Evolutionary conservation across 441 rosid species (phyloP).

Genomic region (Jatropha multifida): DNA sequence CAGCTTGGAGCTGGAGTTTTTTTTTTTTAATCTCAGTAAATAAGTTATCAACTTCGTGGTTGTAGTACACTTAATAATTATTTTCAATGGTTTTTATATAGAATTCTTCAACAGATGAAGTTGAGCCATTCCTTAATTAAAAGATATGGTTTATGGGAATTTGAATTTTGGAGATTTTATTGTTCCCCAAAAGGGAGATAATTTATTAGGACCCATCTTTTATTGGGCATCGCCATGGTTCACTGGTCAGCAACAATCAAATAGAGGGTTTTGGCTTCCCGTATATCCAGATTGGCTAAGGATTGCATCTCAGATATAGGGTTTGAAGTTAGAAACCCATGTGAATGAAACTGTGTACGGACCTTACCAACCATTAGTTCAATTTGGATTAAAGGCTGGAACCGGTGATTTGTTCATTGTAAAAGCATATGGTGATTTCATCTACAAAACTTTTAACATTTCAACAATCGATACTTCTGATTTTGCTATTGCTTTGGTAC

Average conservation of each 20-base stretch:
- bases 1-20: slow-evolving; percentile 28
- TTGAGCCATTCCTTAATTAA: too few species aligned
- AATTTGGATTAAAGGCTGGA: not conserved
- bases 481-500: not conserved
- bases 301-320: slow-evolving; percentile 1
- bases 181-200: not conserved
- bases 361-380: not conserved
- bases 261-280: not conserved
- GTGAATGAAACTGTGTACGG: not conserved
- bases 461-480: not conserved
- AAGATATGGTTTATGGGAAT: not conserved
- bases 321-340: not conserved
- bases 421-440: not conserved
- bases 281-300: not conserved
- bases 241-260: not conserved
- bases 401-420: not conserved
- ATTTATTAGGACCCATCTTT: slow-evolving; percentile 1
- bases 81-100: too few species aligned
- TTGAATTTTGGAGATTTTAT: slow-evolving; percentile 14
- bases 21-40: too few species aligned
- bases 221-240: not conserved
- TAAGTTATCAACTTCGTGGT: too few species aligned
- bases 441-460: not conserved
- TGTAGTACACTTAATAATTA: too few species aligned
- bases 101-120: too few species aligned